These are phyloP conservation scores for Amanita polypyramis DNA, from an alignment of 768 basidiomycete genomes.

Conservation along the genomic window DNA sequence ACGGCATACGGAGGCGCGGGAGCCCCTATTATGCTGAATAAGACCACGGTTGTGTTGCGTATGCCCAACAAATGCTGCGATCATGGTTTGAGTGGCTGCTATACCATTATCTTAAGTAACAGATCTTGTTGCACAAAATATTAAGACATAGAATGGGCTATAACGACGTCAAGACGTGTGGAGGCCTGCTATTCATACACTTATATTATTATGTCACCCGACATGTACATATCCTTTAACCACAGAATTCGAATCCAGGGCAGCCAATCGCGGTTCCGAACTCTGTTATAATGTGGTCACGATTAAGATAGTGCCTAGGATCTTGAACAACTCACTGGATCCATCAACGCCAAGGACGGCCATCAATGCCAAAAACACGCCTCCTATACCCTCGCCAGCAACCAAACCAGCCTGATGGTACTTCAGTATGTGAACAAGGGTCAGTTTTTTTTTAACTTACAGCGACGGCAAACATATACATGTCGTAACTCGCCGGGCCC, in stretches of 20 bases:
- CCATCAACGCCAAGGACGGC: conserved; percentile 43
- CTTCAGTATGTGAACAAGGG: neutral
- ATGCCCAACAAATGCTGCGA: too few species aligned
- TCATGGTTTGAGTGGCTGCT: too few species aligned
- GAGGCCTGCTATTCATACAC: too few species aligned
- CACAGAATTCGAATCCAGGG: conserved; percentile 42
- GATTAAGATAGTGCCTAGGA: neutral
- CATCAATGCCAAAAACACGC: conserved; percentile 48
- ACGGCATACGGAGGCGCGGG: too few species aligned
- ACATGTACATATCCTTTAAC: conserved; percentile 19
- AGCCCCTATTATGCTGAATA: too few species aligned
- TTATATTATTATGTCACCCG: neutral
- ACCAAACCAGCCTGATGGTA: conserved; percentile 32
- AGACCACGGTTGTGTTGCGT: too few species aligned
- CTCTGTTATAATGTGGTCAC: conserved; percentile 15
- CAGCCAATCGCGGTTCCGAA: conserved; percentile 45
- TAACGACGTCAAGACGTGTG: too few species aligned
- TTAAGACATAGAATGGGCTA: too few species aligned
- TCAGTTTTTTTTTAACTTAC: conserved; percentile 16
- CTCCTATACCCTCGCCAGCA: conserved; percentile 52
- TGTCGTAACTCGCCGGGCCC: conserved; percentile 34
- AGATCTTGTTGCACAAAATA: too few species aligned
- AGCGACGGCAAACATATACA: conserved; percentile 49
- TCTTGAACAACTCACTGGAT: conserved; percentile 22
- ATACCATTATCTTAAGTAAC: too few species aligned